A percentile compares a stretch with the other conserved stretches of the same genome.
phyloP scores from a whole-genome alignment of 2,329 filamentous ascomycete species.

The Pseudopyricularia javanii region DNA sequence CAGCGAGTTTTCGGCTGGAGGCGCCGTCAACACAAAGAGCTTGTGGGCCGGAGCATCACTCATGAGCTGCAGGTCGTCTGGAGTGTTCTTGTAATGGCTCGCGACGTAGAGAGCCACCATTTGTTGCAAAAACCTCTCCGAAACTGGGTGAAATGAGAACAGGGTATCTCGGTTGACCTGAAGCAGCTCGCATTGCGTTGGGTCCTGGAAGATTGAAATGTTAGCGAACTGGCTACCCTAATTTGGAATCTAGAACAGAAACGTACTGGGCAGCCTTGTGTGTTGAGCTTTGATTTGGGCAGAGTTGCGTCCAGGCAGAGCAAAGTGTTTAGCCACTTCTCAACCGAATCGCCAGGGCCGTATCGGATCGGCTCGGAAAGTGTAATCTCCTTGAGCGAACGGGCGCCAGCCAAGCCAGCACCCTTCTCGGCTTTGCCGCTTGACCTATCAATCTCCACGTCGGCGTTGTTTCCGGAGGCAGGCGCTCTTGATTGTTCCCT shows the following conservation, averaged over 20 bases:
- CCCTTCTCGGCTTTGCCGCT: slow-evolving; percentile 64
- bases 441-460: slow-evolving; percentile 62
- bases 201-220: slow-evolving; percentile 36
- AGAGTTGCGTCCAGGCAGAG: slow-evolving; percentile 89
- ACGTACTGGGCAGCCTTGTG: slow-evolving; percentile 57
- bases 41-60: slow-evolving; percentile 95
- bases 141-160: slow-evolving; percentile 95
- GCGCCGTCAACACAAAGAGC: slow-evolving; percentile 85
- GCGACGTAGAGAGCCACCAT: slow-evolving; percentile 98
- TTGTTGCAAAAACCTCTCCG: slow-evolving; percentile 92
- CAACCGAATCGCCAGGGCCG: slow-evolving; percentile 76
- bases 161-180: slow-evolving; percentile 94
- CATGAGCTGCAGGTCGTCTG: slow-evolving; percentile 97
- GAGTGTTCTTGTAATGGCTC: slow-evolving; percentile 95
- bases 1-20: slow-evolving; percentile 65
- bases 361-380: slow-evolving; percentile 92
- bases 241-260: background rate
- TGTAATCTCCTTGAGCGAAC: slow-evolving; percentile 82
- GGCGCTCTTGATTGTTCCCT: slow-evolving; percentile 76
- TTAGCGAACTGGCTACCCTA: background rate
- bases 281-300: slow-evolving; percentile 60
- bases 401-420: slow-evolving; percentile 47
- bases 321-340: slow-evolving; percentile 91
- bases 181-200: slow-evolving; percentile 79
- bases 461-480: slow-evolving; percentile 34